phyloP scores from a whole-genome alignment of 2,329 filamentous ascomycete species.

The Cordyceps cicadae region DNA sequence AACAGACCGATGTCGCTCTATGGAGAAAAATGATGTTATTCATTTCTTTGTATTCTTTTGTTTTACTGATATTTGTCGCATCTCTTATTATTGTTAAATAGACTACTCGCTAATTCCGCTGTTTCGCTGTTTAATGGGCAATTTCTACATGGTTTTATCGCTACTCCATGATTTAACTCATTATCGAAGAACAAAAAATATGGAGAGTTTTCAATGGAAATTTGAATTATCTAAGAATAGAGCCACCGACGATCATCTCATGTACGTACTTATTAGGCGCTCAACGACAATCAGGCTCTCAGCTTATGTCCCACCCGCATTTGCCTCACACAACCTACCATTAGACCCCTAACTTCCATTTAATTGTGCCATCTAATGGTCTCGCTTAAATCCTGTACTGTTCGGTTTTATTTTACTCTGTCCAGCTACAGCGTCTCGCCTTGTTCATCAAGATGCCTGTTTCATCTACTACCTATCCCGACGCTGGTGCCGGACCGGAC shows the following conservation, averaged over 20 bases:
- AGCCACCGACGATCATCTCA: not conserved
- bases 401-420: too few species aligned
- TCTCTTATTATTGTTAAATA: too few species aligned
- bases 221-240: not conserved
- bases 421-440: not conserved
- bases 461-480: not conserved
- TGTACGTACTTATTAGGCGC: not conserved
- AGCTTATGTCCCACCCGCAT: not conserved
- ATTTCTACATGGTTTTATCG: too few species aligned
- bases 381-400: not conserved
- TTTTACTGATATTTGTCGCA: too few species aligned
- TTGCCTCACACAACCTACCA: not conserved
- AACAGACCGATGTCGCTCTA: not conserved
- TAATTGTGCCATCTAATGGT: not conserved
- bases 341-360: not conserved
- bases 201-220: too few species aligned
- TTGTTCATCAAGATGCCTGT: not conserved
- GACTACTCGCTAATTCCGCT: too few species aligned
- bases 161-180: too few species aligned
- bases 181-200: too few species aligned
- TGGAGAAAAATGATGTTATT: too few species aligned
- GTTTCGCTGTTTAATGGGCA: too few species aligned
- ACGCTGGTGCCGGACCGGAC: not conserved
- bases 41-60: too few species aligned
- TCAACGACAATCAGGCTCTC: too few species aligned